phyloP scores from a whole-genome alignment of 2,329 filamentous ascomycete species.

The Cyphellophora attinorum region DNA sequence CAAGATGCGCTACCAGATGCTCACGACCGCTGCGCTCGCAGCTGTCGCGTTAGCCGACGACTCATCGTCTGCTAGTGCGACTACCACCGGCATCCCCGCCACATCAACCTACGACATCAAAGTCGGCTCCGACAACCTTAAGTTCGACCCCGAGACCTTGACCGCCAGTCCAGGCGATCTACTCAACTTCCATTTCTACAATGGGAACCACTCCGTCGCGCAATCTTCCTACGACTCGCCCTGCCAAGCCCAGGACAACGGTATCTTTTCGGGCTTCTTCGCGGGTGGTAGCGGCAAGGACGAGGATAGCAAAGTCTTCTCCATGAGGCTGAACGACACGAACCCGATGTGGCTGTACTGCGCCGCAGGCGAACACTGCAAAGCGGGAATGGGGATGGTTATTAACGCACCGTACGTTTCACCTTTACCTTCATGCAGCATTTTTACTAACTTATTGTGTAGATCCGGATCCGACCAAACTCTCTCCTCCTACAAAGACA shows the following conservation, averaged over 20 bases:
- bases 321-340: conserved; percentile 34
- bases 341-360: conserved; percentile 43
- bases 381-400: conserved; percentile 40
- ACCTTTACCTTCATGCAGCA: neutral
- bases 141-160: conserved; percentile 35
- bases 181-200: conserved; percentile 44
- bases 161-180: conserved; percentile 35
- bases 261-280: conserved; percentile 38
- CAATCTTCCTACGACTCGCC: conserved; percentile 39
- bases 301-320: conserved; percentile 24
- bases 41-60: neutral
- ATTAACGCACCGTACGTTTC: conserved; percentile 36
- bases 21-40: conserved; percentile 4
- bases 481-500: neutral
- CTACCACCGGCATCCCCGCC: neutral
- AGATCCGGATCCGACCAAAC: conserved; percentile 1
- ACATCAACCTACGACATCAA: conserved; percentile 6
- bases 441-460: neutral
- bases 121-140: conserved; percentile 22
- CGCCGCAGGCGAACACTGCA: conserved; percentile 38
- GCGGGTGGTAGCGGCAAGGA: conserved; percentile 4
- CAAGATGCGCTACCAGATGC: conserved; percentile 10
- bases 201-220: conserved; percentile 41
- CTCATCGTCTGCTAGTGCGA: neutral
- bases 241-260: conserved; percentile 28